Evolutionary conservation across 495 filamentous ascomycete species (phyloP).

Genomic region (Gamarada debralockiae): DNA sequence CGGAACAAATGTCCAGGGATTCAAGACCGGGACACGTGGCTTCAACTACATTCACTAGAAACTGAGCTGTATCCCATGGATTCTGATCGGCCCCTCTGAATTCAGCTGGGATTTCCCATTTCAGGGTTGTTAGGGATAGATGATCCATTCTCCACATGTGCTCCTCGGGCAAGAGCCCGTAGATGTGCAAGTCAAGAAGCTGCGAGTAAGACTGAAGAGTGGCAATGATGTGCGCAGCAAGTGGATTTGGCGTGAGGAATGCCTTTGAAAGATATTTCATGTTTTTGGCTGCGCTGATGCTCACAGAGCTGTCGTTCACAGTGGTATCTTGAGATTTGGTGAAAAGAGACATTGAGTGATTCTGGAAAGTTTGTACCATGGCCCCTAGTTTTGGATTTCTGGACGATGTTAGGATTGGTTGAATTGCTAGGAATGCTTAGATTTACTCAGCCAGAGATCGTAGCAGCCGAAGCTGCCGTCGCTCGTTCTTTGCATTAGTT

Average conservation of each 20-base stretch:
- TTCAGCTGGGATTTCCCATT: not conserved
- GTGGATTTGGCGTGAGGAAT: not conserved
- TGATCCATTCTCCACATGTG: conserved; percentile 8
- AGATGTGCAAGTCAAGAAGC: conserved; percentile 3
- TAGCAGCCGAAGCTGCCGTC: not conserved
- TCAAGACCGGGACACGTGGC: conserved; percentile 14
- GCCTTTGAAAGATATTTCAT: conserved; percentile 11
- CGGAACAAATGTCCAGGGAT: conserved; percentile 1
- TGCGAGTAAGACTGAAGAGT: conserved; percentile 7
- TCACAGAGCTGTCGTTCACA: not conserved
- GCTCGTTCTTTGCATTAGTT: not conserved
- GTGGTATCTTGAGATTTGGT: not conserved
- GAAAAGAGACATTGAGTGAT: not conserved
- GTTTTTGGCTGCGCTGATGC: conserved; percentile 1
- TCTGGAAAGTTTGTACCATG: conserved; percentile 9
- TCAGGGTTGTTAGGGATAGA: not conserved
- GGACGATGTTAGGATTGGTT: not conserved
- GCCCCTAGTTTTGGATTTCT: conserved; percentile 9
- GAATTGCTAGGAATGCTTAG: not conserved
- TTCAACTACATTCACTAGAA: conserved; percentile 12
- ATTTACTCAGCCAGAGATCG: conserved; percentile 7
- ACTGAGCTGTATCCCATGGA: not conserved
- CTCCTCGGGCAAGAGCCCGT: not conserved
- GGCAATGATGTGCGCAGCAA: conserved; percentile 6
- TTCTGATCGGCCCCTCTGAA: not conserved